Percentiles rank a stretch among this genome's conserved stretches.
Conservation (phyloP, 1,284 basidiomycete genomes). For the Cutaneotrichosporon cavernicola region DNA sequence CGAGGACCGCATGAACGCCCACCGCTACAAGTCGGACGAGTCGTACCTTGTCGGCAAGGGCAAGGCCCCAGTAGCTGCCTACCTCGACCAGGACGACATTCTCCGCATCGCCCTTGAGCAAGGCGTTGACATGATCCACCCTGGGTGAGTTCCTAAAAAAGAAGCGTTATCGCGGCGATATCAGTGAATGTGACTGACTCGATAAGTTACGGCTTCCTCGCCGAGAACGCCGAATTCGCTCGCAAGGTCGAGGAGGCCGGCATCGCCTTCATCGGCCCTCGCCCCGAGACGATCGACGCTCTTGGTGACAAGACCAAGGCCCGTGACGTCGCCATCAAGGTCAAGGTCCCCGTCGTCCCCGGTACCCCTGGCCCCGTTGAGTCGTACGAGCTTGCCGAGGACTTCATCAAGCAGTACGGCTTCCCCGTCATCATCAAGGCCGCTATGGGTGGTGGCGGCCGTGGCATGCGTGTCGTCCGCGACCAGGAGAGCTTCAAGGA, state of each 20-base stretch:
- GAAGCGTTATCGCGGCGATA: conserved; percentile 9
- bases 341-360: conserved; percentile 92
- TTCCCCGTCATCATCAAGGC: conserved; percentile 99
- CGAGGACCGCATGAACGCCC: conserved; percentile 94
- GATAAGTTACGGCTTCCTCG: conserved; percentile 89
- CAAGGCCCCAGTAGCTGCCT: conserved; percentile 90
- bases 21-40: conserved; percentile 99
- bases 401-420: conserved; percentile 91
- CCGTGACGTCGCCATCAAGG: conserved; percentile 71
- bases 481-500: conserved; percentile 87
- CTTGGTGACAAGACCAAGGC: conserved; percentile 99
- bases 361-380: conserved; percentile 93
- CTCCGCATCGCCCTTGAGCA: conserved; percentile 92
- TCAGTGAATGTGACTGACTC: not conserved
- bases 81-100: conserved; percentile 97
- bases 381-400: conserved; percentile 74
- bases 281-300: conserved; percentile 94
- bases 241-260: conserved; percentile 96
- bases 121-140: conserved; percentile 99
- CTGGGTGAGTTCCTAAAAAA: conserved; percentile 63
- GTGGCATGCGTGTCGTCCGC: conserved; percentile 97
- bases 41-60: conserved; percentile 98
- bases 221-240: conserved; percentile 95
- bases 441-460: conserved; percentile 96
- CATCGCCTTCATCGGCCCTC: conserved; percentile 93